phyloP scores from a whole-genome alignment of 2,329 filamentous ascomycete genomes.

The Trichoderma sp. region DNA sequence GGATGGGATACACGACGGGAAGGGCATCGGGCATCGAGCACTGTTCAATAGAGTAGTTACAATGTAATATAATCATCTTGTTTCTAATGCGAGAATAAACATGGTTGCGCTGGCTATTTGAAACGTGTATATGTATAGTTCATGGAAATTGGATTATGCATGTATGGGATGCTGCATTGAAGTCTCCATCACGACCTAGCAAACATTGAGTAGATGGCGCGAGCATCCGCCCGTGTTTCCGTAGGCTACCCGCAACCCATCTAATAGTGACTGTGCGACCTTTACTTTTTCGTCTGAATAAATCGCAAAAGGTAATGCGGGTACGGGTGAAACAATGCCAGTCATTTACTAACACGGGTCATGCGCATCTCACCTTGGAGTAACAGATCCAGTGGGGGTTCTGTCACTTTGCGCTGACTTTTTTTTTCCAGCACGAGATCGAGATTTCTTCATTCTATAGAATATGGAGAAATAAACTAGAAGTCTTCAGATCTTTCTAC shows the following conservation, averaged over 20 bases:
- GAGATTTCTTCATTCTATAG: not conserved
- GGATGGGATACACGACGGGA: not conserved
- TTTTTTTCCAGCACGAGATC: not conserved
- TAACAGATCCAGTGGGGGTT: not conserved
- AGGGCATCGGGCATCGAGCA: not conserved
- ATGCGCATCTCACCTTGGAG: not conserved
- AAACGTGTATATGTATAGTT: not conserved
- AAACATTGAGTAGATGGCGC: not conserved
- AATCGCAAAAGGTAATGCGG: not conserved
- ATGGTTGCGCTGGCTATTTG: not conserved
- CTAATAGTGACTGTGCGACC: not conserved
- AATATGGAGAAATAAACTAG: not conserved
- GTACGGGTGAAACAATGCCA: not conserved
- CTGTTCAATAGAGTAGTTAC: not conserved
- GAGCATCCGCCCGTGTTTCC: slow-evolving; percentile 6
- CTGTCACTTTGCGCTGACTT: not conserved
- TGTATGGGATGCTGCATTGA: not conserved
- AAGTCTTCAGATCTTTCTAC: not conserved
- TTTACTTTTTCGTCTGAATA: not conserved
- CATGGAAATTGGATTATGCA: not conserved
- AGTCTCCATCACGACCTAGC: not conserved
- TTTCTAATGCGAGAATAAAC: not conserved
- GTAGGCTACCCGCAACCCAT: not conserved
- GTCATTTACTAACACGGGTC: not conserved
- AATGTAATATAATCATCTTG: slow-evolving; percentile 1